Base-by-base conservation (phyloP, 345 rosid genomes). In the Brassica cretica region DNA sequence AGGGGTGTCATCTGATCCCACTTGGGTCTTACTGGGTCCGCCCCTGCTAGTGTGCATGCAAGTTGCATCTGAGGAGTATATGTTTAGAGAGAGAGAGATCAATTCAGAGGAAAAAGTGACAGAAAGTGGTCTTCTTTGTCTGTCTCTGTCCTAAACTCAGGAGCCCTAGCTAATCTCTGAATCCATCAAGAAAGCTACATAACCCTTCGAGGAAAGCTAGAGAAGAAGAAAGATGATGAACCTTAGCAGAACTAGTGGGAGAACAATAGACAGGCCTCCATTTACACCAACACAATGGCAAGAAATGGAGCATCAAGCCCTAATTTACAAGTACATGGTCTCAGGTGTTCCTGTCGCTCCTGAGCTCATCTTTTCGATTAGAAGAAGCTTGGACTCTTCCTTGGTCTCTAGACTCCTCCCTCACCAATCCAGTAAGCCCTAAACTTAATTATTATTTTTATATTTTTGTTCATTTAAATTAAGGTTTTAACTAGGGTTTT, bases 281-380 rank as follows among this genome's bases (percentile, higher is more conserved):
- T 93, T 93, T 69, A 91, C 96, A 70, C 81, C 84, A 80, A 81
- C 79, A 69, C 98, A 93, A 66, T 90, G 91, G 93, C 85, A 91
- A 79, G 97, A 93, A 79, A 89, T 93, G 46, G 93, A 90, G 80
- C 85, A 85, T 35, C 98, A 93, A 81, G 97, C 97, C 80, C 85
- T 87, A 61, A 83, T 93, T 64, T 93, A 81, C 95, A 93, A 93
- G 61, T 86, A 90, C 91, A 88, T 93, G 87, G 90, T 84, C 58
- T 90, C 93, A 46, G 98, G 98, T 32, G 89, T 88, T 58, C 97
- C 95, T 33, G 80, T 93, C 59, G 96, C 98, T 19, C 84, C 87
- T 77, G 89, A 93, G 8, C 95, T 91, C 82, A 84, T 90, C 66
- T 83, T 73, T 76, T 78, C 84, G 61, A 75, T 90, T 71, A 87